Conservation (phyloP, 1,284 basidiomycete genomes). For the Trametes sp. region DNA sequence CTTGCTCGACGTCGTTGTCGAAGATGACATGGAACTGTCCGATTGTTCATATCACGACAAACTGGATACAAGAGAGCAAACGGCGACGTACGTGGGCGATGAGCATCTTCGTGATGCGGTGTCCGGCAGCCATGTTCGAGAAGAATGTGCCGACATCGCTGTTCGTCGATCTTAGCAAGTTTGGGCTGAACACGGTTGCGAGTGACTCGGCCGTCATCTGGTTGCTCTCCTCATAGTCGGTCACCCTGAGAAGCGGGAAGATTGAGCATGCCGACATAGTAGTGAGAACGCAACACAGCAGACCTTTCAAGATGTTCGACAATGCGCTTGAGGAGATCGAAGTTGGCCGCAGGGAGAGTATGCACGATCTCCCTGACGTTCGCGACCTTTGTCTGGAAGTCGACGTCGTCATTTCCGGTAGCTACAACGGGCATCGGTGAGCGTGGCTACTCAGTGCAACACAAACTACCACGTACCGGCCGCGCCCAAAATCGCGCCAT, state of each 20-base stretch:
- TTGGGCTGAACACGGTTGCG: slow-evolving; percentile 85
- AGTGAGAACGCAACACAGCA: slow-evolving; percentile 31
- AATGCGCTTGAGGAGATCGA: slow-evolving; percentile 77
- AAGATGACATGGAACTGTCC: slow-evolving; percentile 58
- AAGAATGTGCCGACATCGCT: slow-evolving; percentile 79
- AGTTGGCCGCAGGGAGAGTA: slow-evolving; percentile 71
- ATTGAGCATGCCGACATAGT: not conserved
- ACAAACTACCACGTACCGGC: slow-evolving; percentile 56
- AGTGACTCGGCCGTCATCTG: slow-evolving; percentile 87
- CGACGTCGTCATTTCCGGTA: slow-evolving; percentile 34
- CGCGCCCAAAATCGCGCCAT: slow-evolving; percentile 71
- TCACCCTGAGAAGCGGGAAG: slow-evolving; percentile 59
- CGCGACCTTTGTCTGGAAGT: slow-evolving; percentile 67
- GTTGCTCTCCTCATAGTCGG: slow-evolving; percentile 85
- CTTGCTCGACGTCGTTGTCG: slow-evolving; percentile 51
- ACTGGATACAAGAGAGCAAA: not conserved
- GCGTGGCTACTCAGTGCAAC: not conserved
- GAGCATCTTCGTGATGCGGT: slow-evolving; percentile 78
- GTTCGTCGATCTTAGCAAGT: slow-evolving; percentile 72
- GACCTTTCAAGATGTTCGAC: slow-evolving; percentile 85
- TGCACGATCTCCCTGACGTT: slow-evolving; percentile 73
- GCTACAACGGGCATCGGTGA: not conserved
- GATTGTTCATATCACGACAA: not conserved
- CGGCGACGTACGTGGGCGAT: slow-evolving; percentile 71
- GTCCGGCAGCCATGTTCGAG: slow-evolving; percentile 78